A percentile compares a stretch with the other conserved stretches of the same genome.
These are phyloP conservation scores for Cladosporium sp. DNA, from an alignment of 2,329 filamentous ascomycete genomes.

Conservation along the genomic window DNA sequence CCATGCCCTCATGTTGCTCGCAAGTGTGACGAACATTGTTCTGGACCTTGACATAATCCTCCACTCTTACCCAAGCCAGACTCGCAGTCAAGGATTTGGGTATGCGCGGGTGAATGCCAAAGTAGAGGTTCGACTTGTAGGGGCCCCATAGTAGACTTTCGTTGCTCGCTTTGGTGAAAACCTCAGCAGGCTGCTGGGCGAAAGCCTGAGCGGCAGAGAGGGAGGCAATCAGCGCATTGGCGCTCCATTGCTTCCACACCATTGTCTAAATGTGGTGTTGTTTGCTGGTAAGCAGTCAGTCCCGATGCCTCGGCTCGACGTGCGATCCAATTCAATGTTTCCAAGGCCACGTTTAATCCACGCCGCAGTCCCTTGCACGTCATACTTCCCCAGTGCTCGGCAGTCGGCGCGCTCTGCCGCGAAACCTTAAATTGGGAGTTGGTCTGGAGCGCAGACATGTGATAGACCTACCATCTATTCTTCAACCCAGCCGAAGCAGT, in stretches of 20 bases:
- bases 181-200: conserved; percentile 17
- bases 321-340: background rate
- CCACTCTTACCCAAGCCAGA: conserved; percentile 83
- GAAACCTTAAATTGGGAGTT: background rate
- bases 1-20: conserved; percentile 90
- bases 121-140: conserved; percentile 90
- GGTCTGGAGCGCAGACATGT: conserved; percentile 3
- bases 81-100: conserved; percentile 77
- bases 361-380: background rate
- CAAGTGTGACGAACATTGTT: conserved; percentile 85
- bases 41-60: conserved; percentile 71
- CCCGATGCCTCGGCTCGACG: conserved; percentile 7
- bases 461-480: background rate
- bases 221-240: conserved; percentile 21
- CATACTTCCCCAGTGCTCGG: conserved; percentile 5
- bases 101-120: conserved; percentile 77
- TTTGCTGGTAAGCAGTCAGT: background rate
- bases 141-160: conserved; percentile 92
- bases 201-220: conserved; percentile 19
- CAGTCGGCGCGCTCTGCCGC: background rate
- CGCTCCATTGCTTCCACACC: conserved; percentile 22
- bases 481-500: too few relatives aligned
- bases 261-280: conserved; percentile 8
- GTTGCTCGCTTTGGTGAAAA: conserved; percentile 54
- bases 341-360: conserved; percentile 10